phyloP scores from a whole-genome alignment of 257 asterid species.

The Haberlea rhodopensis region DNA sequence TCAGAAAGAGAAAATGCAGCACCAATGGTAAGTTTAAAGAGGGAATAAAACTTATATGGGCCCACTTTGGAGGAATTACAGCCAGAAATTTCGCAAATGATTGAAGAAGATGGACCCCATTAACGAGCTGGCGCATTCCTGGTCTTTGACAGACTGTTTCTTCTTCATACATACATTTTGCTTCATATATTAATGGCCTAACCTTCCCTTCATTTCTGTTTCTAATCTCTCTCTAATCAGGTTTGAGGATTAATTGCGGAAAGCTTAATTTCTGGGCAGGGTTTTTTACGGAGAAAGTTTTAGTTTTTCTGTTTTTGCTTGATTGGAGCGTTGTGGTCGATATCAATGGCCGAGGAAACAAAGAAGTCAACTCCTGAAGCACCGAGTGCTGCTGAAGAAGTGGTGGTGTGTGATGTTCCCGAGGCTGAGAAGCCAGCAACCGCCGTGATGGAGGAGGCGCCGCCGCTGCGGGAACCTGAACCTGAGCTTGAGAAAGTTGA shows the following conservation, averaged over 20 bases:
- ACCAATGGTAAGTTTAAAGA: too few species aligned
- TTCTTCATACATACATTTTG: slow-evolving; percentile 1
- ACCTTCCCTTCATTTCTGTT: not conserved
- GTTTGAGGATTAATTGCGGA: too few species aligned
- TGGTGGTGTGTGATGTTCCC: slow-evolving; percentile 34
- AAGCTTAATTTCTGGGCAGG: too few species aligned
- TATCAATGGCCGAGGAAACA: slow-evolving; percentile 56
- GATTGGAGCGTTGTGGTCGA: not conserved
- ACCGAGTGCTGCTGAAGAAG: slow-evolving; percentile 30
- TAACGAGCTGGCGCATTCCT: slow-evolving; percentile 41
- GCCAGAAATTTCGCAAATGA: too few species aligned
- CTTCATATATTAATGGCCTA: too few species aligned
- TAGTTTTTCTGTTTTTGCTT: too few species aligned
- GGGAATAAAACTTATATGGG: too few species aligned
- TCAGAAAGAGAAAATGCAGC: too few species aligned
- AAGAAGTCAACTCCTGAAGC: slow-evolving; percentile 35
- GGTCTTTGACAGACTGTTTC: slow-evolving; percentile 47
- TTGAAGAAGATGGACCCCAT: slow-evolving; percentile 31
- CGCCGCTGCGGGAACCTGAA: slow-evolving; percentile 29
- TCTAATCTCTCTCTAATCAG: not conserved
- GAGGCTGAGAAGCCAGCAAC: slow-evolving; percentile 36
- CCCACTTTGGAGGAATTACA: not conserved
- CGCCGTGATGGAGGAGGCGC: slow-evolving; percentile 30
- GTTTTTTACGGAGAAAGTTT: too few species aligned
- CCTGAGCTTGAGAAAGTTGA: slow-evolving; percentile 33